Evolutionary conservation across 768 basidiomycete genomes (phyloP), one percentile per base, ranked within the genome.

Genomic region (Phlebiopsis gigantea): DNA sequence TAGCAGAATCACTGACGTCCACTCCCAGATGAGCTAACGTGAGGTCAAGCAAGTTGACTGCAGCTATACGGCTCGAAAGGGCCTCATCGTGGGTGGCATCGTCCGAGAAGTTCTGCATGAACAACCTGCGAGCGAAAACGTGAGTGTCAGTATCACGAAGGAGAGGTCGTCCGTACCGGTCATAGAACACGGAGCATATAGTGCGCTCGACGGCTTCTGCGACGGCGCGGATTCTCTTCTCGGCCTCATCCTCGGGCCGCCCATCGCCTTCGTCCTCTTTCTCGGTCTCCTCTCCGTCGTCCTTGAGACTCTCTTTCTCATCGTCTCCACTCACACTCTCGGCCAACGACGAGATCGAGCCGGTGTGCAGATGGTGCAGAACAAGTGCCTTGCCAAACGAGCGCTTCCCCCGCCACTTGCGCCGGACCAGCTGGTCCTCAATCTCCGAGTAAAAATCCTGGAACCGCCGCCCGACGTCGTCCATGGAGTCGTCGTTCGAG

Each of bases 11-110:
- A 2, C 83, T 85, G 0, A 91, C 82, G 52, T 92, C 85, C 8
- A 98, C 79, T 15, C 95, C 96, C 1, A 99, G 81, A 72, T 98
- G 94, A 39, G 88, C 87, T 9, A 98, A 74, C 1, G 85, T 80
- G 0, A 99, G 75, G 68, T 98, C 96, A 1, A 98, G 77, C 78
- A 94, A 82, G 62, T 95, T 94, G 45, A 99, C 76, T 1, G 94
- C 95, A 14, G 93, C 92, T 15, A 98, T 85, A 5, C 95, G 84
- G 65, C 85, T 89, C 0, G 94, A 84, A 3, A 99, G 75, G 0
- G 92, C 88, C 64, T 92, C 91, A 66, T 99, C 94, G 66, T 97
- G 95, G 0, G 85, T 86, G 0, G 81, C 76, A 64, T 99, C 96
- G 51, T 84, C 81, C n/a, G 81, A 76, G 19, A 81, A 81, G 1